Evolutionary conservation across 495 filamentous ascomycete genomes (phyloP).

Genomic region (Penicillium maclennaniae): DNA sequence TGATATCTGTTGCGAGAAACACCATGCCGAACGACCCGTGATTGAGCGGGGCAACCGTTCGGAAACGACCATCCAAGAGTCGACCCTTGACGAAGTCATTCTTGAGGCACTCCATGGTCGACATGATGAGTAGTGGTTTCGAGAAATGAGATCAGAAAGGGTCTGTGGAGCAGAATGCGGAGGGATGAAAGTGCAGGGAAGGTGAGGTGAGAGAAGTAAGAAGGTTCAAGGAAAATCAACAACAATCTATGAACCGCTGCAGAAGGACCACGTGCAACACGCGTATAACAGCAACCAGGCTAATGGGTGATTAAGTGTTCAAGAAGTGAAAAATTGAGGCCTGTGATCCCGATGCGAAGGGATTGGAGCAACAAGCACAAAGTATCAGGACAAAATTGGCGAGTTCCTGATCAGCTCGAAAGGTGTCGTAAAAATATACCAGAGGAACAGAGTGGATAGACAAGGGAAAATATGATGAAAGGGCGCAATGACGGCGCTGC

Average conservation of each 20-base stretch:
- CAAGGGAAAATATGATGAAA: slow-evolving; percentile 51
- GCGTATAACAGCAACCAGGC: slow-evolving; percentile 42
- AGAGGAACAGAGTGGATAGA: slow-evolving; percentile 49
- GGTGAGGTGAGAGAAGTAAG: slow-evolving; percentile 7
- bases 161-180: slow-evolving; percentile 8
- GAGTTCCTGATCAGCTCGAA: slow-evolving; percentile 46
- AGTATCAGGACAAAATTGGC: slow-evolving; percentile 11
- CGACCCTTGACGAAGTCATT: slow-evolving; percentile 68
- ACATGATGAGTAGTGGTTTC: slow-evolving; percentile 32
- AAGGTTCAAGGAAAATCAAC: slow-evolving; percentile 18
- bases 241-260: slow-evolving; percentile 30
- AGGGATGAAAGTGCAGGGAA: slow-evolving; percentile 12
- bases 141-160: slow-evolving; percentile 27
- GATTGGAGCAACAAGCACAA: slow-evolving; percentile 17
- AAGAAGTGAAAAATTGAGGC: slow-evolving; percentile 32
- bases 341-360: slow-evolving; percentile 27
- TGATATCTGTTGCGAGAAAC: slow-evolving; percentile 78
- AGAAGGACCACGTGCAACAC: slow-evolving; percentile 35
- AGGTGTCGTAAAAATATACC: slow-evolving; percentile 58
- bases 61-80: slow-evolving; percentile 79
- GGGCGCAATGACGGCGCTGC: slow-evolving; percentile 39
- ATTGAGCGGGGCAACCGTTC: slow-evolving; percentile 89
- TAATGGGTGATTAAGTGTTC: slow-evolving; percentile 39
- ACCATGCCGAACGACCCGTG: slow-evolving; percentile 99
- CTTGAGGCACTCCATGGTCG: slow-evolving; percentile 73